phyloP scores from a whole-genome alignment of 352 stramenopile species.

The Thalassiosira hispida region DNA sequence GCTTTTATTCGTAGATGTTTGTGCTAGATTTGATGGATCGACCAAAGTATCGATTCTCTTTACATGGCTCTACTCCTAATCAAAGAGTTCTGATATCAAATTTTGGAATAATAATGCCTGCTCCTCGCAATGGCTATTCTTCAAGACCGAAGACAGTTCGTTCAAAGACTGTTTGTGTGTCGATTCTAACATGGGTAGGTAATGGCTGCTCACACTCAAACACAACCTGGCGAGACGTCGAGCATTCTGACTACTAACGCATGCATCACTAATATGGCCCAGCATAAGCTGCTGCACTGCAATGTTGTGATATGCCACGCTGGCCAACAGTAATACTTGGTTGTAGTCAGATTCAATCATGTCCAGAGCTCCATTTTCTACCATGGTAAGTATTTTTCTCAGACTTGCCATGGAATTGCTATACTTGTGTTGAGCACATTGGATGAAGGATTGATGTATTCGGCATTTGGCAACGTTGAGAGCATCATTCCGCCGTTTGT shows the following conservation, averaged over 20 bases:
- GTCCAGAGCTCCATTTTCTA: conserved; percentile 90
- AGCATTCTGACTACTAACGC: conserved; percentile 86
- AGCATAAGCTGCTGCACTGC: conserved; percentile 90
- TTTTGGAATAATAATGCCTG: conserved; percentile 8
- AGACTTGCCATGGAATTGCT: conserved; percentile 86
- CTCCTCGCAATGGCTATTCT: background rate
- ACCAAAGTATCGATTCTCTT: too few species aligned
- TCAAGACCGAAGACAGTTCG: conserved; percentile 7
- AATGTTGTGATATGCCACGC: conserved; percentile 92
- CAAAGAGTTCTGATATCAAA: conserved; percentile 16
- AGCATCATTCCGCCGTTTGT: conserved; percentile 85
- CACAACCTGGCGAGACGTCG: conserved; percentile 89
- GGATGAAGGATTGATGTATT: conserved; percentile 82
- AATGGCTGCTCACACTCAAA: conserved; percentile 91
- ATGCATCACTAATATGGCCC: conserved; percentile 86
- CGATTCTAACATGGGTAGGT: conserved; percentile 88
- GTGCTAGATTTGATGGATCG: too few species aligned
- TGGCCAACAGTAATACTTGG: conserved; percentile 90
- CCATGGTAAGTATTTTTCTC: conserved; percentile 88
- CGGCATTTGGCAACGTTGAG: conserved; percentile 90
- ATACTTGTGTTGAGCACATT: conserved; percentile 87
- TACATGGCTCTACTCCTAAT: background rate
- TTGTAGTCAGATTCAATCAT: conserved; percentile 69
- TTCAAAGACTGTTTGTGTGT: conserved; percentile 66
- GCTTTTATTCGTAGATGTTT: too few species aligned